Evolutionary conservation across 352 stramenopile genomes (phyloP).

Genomic region (Pythium oligandrum): DNA sequence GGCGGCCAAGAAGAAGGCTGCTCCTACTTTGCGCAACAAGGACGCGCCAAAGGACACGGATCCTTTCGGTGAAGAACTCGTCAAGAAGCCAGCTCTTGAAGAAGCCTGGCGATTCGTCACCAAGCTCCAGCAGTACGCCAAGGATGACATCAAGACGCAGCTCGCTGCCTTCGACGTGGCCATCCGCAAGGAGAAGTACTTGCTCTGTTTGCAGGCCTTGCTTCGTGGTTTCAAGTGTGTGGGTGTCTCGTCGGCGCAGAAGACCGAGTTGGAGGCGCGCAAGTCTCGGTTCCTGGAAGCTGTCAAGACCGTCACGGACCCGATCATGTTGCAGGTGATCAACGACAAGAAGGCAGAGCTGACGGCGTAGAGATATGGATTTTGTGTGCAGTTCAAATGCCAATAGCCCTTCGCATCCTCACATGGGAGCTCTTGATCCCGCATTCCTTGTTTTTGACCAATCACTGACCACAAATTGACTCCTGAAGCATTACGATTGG

Average conservation of each 20-base stretch:
- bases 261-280: conserved; percentile 34
- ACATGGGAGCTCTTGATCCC: too few relatives aligned
- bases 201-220: conserved; percentile 77
- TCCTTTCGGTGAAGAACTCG: conserved; percentile 65
- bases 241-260: conserved; percentile 12
- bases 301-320: conserved; percentile 53
- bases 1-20: conserved; percentile 56
- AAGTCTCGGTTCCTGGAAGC: conserved; percentile 38
- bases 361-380: conserved; percentile 26
- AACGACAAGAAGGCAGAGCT: conserved; percentile 59
- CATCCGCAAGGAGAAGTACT: conserved; percentile 60
- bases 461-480: too few relatives aligned
- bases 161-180: conserved; percentile 74
- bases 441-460: not conserved
- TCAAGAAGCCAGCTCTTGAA: conserved; percentile 56
- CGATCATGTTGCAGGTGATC: conserved; percentile 53
- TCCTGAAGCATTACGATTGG: not conserved
- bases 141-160: conserved; percentile 59
- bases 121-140: conserved; percentile 62
- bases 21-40: conserved; percentile 31
- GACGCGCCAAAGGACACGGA: conserved; percentile 60
- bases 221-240: conserved; percentile 46
- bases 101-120: conserved; percentile 76
- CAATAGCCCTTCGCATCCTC: too few relatives aligned
- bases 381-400: too few relatives aligned